These are phyloP conservation scores for Populus hybrid DNA, from an alignment of 441 rosid species.

Conservation along the genomic window DNA sequence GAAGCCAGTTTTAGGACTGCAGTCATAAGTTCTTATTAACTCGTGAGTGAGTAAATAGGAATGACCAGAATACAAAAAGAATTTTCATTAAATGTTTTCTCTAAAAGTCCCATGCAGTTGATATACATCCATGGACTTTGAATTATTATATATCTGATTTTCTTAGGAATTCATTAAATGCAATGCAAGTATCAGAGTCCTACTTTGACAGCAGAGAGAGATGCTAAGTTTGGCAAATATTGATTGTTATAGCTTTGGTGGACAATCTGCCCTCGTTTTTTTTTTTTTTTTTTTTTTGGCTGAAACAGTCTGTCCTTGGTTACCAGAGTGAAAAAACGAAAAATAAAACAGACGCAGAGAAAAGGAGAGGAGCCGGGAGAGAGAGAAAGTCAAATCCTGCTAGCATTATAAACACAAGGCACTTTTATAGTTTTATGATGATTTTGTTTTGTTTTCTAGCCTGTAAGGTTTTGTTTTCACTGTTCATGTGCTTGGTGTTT, in stretches of 20 bases:
- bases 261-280: conserved; percentile 30
- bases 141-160: neutral
- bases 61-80: neutral
- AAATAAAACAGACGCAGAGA: neutral
- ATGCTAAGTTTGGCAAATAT: conserved; percentile 23
- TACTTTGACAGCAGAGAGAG: conserved; percentile 7
- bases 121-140: neutral
- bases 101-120: neutral
- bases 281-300: neutral
- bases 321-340: neutral
- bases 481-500: neutral
- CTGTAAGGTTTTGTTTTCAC: conserved; percentile 16
- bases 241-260: conserved; percentile 23
- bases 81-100: conserved; percentile 15
- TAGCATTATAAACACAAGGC: conserved; percentile 14
- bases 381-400: conserved; percentile 18
- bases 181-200: neutral
- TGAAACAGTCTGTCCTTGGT: conserved; percentile 21
- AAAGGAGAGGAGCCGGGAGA: conserved; percentile 6
- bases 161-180: neutral
- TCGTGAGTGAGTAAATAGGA: neutral
- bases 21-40: neutral
- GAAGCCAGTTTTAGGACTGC: neutral
- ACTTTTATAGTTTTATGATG: conserved; percentile 16
- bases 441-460: conserved; percentile 36